Conservation (phyloP, 495 filamentous ascomycete species). For the Lichina pygmaea region DNA sequence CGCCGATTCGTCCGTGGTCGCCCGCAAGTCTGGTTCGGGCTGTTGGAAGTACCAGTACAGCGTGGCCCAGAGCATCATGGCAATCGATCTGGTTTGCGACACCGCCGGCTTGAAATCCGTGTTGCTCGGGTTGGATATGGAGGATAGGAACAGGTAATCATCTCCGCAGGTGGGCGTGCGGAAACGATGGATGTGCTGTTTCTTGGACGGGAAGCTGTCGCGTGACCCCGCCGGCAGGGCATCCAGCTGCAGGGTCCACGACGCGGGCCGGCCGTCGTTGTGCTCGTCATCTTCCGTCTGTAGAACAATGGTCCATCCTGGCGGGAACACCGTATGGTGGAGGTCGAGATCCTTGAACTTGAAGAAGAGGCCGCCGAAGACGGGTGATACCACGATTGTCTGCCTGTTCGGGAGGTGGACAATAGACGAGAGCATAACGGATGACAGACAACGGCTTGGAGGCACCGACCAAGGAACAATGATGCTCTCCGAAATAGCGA, state of each 20-base stretch:
- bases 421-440: slow-evolving; percentile 13
- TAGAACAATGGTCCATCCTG: slow-evolving; percentile 71
- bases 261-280: slow-evolving; percentile 4
- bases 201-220: not conserved
- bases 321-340: slow-evolving; percentile 43
- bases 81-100: slow-evolving; percentile 64
- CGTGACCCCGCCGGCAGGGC: slow-evolving; percentile 2
- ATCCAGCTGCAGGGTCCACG: slow-evolving; percentile 5
- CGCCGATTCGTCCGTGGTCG: slow-evolving; percentile 33
- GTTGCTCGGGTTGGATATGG: slow-evolving; percentile 58
- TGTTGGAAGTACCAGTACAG: slow-evolving; percentile 96
- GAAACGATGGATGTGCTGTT: slow-evolving; percentile 31
- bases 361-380: slow-evolving; percentile 76
- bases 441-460: no score
- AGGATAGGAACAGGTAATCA: slow-evolving; percentile 73
- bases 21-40: slow-evolving; percentile 22
- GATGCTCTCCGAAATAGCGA: no score
- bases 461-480: no score
- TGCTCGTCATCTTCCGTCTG: slow-evolving; percentile 34
- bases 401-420: slow-evolving; percentile 68
- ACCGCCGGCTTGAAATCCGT: slow-evolving; percentile 50
- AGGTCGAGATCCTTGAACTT: slow-evolving; percentile 47
- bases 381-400: slow-evolving; percentile 48
- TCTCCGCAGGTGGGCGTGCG: slow-evolving; percentile 42
- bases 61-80: slow-evolving; percentile 89